A percentile compares a stretch with the other conserved stretches of the same genome.
phyloP scores from a whole-genome alignment of 441 rosid species.

The Metrosideros polymorpha region DNA sequence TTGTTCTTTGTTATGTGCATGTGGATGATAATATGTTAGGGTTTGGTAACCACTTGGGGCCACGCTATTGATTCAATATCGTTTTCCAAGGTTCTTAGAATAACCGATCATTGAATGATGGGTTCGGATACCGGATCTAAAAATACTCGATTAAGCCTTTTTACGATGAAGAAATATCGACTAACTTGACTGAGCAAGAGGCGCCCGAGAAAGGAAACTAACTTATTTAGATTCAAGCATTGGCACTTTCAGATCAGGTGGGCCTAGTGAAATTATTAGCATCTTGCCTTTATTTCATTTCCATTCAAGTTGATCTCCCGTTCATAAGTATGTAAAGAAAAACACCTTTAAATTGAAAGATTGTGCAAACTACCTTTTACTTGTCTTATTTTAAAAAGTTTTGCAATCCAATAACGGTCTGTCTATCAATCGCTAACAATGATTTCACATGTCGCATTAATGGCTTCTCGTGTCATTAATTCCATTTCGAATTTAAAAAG shows the following conservation, averaged over 20 bases:
- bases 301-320: not conserved
- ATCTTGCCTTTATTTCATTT: not conserved
- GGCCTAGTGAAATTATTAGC: not conserved
- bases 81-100: too few species aligned
- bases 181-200: not conserved
- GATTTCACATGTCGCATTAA: not conserved
- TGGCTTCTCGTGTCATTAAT: not conserved
- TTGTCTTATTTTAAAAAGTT: not conserved
- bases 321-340: not conserved
- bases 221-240: not conserved
- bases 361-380: not conserved
- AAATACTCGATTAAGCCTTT: not conserved
- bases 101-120: not conserved
- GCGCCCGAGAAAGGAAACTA: not conserved
- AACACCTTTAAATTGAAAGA: not conserved
- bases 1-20: not conserved
- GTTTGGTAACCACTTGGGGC: not conserved
- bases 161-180: not conserved
- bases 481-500: not conserved
- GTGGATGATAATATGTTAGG: not conserved
- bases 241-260: not conserved
- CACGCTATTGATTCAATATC: not conserved
- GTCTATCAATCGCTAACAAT: not conserved
- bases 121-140: not conserved
- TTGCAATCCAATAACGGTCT: not conserved